Evolutionary conservation across 164 flowering plant species (phyloP).

Genomic region (Tetrastigma voinierianum): DNA sequence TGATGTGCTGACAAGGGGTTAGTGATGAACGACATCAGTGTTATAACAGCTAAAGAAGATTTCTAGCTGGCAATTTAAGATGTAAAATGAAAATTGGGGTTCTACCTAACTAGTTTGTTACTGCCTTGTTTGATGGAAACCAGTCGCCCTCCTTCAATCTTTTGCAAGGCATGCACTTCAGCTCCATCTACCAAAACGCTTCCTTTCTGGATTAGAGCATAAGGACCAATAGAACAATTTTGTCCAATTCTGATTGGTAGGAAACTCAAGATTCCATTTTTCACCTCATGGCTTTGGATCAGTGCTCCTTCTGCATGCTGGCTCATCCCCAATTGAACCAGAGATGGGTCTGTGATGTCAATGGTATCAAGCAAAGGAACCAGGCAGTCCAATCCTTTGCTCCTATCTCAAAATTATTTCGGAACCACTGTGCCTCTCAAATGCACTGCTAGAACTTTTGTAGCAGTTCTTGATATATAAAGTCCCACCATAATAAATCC

Average conservation of each 20-base stretch:
- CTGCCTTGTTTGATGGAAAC: conserved; percentile 23
- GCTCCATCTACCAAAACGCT: conserved; percentile 43
- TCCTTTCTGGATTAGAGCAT: conserved; percentile 68
- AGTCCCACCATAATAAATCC: conserved; percentile 82
- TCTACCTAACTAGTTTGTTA: conserved; percentile 34
- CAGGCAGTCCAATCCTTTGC: conserved; percentile 70
- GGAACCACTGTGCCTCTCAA: conserved; percentile 74
- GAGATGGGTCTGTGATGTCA: conserved; percentile 74
- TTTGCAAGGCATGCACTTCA: conserved; percentile 56
- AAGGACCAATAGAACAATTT: conserved; percentile 58
- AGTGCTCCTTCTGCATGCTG: conserved; percentile 74
- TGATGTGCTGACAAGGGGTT: neutral
- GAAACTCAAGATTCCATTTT: conserved; percentile 61
- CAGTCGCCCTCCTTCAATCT: conserved; percentile 35
- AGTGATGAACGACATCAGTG: no score
- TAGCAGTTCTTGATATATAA: conserved; percentile 58
- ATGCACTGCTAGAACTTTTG: conserved; percentile 65
- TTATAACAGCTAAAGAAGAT: no score
- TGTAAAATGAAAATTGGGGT: neutral
- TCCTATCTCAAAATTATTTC: conserved; percentile 70
- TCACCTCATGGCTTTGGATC: conserved; percentile 76
- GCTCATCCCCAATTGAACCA: conserved; percentile 69
- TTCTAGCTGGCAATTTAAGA: neutral
- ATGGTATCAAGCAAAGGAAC: conserved; percentile 66
- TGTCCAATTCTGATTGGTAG: conserved; percentile 57